Conservation (phyloP, 176 grass and related monocot genomes). For the Tuctoria greenei region DNA sequence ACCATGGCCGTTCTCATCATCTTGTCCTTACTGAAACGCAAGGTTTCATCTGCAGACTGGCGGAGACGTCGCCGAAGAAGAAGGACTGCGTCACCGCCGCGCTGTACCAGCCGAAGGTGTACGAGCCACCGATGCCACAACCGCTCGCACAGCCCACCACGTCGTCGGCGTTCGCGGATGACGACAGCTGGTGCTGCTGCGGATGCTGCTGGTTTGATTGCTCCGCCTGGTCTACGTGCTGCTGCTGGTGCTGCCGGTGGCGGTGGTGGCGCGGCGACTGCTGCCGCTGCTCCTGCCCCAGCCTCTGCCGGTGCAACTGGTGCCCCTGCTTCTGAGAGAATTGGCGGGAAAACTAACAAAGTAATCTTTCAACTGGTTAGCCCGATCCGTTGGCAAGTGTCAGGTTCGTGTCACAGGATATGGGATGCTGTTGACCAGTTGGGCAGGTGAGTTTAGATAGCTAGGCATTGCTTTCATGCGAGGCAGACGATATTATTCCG, state of each 20-base stretch:
- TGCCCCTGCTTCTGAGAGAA: slow-evolving; percentile 36
- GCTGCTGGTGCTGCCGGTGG: slow-evolving; percentile 24
- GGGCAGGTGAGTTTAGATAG: no score
- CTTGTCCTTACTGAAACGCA: neutral
- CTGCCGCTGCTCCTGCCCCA: slow-evolving; percentile 13
- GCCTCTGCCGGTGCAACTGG: slow-evolving; percentile 28
- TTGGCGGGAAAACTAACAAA: slow-evolving; percentile 8
- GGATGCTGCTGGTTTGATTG: slow-evolving; percentile 46
- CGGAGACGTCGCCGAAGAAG: slow-evolving; percentile 44
- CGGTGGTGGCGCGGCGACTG: neutral
- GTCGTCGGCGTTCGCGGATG: slow-evolving; percentile 33
- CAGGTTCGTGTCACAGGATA: neutral
- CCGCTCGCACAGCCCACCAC: neutral
- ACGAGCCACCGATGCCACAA: neutral
- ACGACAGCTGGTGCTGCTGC: slow-evolving; percentile 34
- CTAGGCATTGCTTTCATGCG: slow-evolving; percentile 11
- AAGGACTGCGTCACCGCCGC: slow-evolving; percentile 11
- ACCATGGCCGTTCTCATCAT: neutral
- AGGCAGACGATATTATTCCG: neutral
- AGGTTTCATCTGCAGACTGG: slow-evolving; percentile 19
- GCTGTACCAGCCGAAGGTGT: slow-evolving; percentile 42
- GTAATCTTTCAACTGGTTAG: neutral
- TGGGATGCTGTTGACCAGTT: neutral
- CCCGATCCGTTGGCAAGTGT: neutral
- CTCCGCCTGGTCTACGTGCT: slow-evolving; percentile 21